Conservation (phyloP, 164 flowering plant species). For the Magnolia kwangsiensis region DNA sequence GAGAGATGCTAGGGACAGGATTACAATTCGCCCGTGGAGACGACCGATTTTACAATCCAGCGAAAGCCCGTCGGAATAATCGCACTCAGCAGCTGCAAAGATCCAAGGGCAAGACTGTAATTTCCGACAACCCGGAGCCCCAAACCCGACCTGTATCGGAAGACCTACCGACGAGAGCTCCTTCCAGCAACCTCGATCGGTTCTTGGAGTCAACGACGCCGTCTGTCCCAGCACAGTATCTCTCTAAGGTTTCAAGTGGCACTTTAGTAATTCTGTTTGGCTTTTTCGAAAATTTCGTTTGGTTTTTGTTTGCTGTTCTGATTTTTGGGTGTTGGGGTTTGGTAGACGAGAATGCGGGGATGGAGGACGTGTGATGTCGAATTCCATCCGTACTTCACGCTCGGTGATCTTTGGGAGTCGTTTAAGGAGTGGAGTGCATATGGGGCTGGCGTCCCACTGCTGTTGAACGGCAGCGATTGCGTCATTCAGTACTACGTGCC, state of each 20-base stretch:
- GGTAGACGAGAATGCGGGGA: constrained; percentile 41
- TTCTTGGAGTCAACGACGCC: constrained; percentile 66
- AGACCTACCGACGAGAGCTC: constrained; percentile 15
- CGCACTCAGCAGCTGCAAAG: constrained; percentile 27
- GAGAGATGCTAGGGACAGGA: constrained; percentile 53
- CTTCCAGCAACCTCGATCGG: constrained; percentile 50
- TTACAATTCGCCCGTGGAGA: constrained; percentile 49
- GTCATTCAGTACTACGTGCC: constrained; percentile 82
- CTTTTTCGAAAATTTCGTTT: background rate
- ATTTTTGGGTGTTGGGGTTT: background rate
- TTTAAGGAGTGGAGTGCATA: constrained; percentile 83
- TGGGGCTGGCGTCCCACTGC: constrained; percentile 75
- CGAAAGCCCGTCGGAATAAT: constrained; percentile 33
- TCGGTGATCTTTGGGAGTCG: constrained; percentile 73
- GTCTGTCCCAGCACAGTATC: constrained; percentile 55
- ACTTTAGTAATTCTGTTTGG: background rate
- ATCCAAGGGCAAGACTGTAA: constrained; percentile 18
- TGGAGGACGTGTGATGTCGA: constrained; percentile 42
- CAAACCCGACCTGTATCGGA: constrained; percentile 23
- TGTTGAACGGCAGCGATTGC: constrained; percentile 52
- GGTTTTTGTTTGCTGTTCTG: background rate
- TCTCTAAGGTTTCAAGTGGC: constrained; percentile 45
- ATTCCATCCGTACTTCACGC: constrained; percentile 50
- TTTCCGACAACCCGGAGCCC: constrained; percentile 21
- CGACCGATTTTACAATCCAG: constrained; percentile 47